Evolutionary conservation across 2,329 filamentous ascomycete genomes (phyloP).

Genomic region (Diaporthe amygdali): DNA sequence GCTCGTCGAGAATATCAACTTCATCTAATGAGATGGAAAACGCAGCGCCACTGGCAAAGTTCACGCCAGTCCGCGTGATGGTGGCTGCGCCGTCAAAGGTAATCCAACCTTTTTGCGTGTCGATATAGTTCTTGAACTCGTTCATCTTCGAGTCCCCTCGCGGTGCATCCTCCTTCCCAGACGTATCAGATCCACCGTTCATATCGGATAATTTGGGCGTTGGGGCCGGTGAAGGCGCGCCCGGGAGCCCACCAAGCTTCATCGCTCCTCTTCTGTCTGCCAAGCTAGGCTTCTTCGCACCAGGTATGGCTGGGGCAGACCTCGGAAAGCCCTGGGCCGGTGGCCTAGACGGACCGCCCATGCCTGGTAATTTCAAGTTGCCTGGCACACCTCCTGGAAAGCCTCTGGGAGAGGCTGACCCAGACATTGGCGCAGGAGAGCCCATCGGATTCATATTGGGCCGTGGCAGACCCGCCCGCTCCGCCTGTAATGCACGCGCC

Average conservation of each 20-base stretch:
- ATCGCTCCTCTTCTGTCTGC: conserved; percentile 68
- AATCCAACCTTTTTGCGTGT: conserved; percentile 88
- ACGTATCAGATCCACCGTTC: conserved; percentile 27
- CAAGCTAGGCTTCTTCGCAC: conserved; percentile 57
- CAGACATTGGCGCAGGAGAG: conserved; percentile 36
- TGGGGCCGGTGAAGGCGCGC: conserved; percentile 39
- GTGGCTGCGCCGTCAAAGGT: conserved; percentile 93
- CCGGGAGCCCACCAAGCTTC: conserved; percentile 53
- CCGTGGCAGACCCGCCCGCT: conserved; percentile 36
- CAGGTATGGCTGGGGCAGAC: conserved; percentile 57
- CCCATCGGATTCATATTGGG: conserved; percentile 19
- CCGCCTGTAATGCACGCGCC: conserved; percentile 40
- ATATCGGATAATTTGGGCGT: conserved; percentile 53
- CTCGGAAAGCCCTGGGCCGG: conserved; percentile 53
- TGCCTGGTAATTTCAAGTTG: conserved; percentile 45
- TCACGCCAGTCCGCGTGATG: conserved; percentile 86
- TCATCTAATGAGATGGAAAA: conserved; percentile 97
- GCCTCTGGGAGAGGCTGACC: conserved; percentile 34
- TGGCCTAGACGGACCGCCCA: conserved; percentile 46
- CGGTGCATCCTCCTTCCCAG: conserved; percentile 40
- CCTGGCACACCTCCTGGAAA: conserved; percentile 49
- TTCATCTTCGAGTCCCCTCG: conserved; percentile 56
- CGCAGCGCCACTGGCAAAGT: conserved; percentile 87
- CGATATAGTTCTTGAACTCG: conserved; percentile 79
- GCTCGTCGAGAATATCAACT: conserved; percentile 88